Percentiles rank a stretch among this genome's conserved stretches.
These are phyloP conservation scores for Oidium heveae DNA, from an alignment of 2,329 filamentous ascomycete species.

Conservation along the genomic window DNA sequence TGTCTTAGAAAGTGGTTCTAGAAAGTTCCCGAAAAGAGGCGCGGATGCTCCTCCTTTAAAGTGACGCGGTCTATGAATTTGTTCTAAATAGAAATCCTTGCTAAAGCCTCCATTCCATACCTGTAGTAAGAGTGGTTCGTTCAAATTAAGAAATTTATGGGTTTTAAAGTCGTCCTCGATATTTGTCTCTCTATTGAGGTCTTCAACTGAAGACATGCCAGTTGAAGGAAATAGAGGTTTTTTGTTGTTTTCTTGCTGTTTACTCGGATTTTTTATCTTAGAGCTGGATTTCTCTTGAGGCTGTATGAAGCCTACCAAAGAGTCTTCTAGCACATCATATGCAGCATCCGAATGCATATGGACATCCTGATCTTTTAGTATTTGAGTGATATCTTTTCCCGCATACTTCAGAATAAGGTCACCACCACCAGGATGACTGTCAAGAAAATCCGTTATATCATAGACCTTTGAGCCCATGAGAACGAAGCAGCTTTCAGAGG, in stretches of 20 bases:
- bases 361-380: conserved; percentile 60
- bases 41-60: conserved; percentile 86
- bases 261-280: conserved; percentile 14
- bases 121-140: conserved; percentile 61
- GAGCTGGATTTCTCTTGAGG: conserved; percentile 20
- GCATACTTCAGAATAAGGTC: conserved; percentile 76
- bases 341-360: conserved; percentile 75
- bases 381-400: conserved; percentile 61
- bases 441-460: conserved; percentile 78
- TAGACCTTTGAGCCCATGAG: conserved; percentile 76
- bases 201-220: conserved; percentile 72
- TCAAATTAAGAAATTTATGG: conserved; percentile 85
- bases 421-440: conserved; percentile 72
- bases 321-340: conserved; percentile 87
- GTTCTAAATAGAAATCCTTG: conserved; percentile 92
- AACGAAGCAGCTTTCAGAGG: conserved; percentile 69
- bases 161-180: conserved; percentile 49
- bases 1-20: conserved; percentile 92
- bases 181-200: conserved; percentile 72
- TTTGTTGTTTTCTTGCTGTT: conserved; percentile 8
- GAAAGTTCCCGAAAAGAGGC: conserved; percentile 86
- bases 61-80: conserved; percentile 84
- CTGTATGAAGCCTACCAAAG: conserved; percentile 55
- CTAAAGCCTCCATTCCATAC: conserved; percentile 70
- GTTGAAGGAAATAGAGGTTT: conserved; percentile 32